These are phyloP conservation scores for Peronospora belbahrii DNA, from an alignment of 352 stramenopile species.

Conservation along the genomic window DNA sequence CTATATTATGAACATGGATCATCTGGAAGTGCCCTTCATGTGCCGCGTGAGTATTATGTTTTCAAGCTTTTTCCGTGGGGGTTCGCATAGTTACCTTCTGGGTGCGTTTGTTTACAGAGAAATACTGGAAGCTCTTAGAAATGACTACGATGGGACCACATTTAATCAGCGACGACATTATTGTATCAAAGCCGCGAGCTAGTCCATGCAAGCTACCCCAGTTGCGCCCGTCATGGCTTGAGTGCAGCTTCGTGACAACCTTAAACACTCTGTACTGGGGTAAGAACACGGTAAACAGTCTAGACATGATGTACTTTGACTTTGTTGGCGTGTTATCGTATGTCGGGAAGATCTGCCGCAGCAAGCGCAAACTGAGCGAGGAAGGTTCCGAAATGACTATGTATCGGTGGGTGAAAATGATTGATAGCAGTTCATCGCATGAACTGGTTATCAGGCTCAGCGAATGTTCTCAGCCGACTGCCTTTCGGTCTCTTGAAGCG, in stretches of 20 bases:
- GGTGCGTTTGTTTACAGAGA: slow-evolving; percentile 23
- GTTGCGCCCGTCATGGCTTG: slow-evolving; percentile 30
- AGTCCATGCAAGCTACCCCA: not conserved
- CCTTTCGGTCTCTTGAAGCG: slow-evolving; percentile 42
- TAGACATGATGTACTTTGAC: slow-evolving; percentile 41
- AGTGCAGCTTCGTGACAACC: slow-evolving; percentile 37
- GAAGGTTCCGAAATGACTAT: slow-evolving; percentile 10
- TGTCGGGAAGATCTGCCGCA: slow-evolving; percentile 35
- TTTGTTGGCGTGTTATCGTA: slow-evolving; percentile 55
- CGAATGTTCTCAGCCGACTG: slow-evolving; percentile 35
- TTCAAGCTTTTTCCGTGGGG: not conserved
- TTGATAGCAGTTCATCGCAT: slow-evolving; percentile 38
- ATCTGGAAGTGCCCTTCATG: slow-evolving; percentile 24
- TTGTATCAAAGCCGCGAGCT: not conserved
- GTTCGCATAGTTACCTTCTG: slow-evolving; percentile 2
- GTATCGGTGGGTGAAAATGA: slow-evolving; percentile 57
- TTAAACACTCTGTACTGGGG: slow-evolving; percentile 26
- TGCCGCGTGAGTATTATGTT: slow-evolving; percentile 24
- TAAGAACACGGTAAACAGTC: slow-evolving; percentile 3
- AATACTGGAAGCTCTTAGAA: slow-evolving; percentile 50
- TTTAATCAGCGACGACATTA: slow-evolving; percentile 2
- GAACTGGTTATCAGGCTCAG: slow-evolving; percentile 42
- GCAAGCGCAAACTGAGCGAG: slow-evolving; percentile 16
- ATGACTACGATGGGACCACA: slow-evolving; percentile 19
- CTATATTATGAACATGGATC: slow-evolving; percentile 32